phyloP scores from a whole-genome alignment of 106 monocot genomes.

The Dendrobium huoshanense region DNA sequence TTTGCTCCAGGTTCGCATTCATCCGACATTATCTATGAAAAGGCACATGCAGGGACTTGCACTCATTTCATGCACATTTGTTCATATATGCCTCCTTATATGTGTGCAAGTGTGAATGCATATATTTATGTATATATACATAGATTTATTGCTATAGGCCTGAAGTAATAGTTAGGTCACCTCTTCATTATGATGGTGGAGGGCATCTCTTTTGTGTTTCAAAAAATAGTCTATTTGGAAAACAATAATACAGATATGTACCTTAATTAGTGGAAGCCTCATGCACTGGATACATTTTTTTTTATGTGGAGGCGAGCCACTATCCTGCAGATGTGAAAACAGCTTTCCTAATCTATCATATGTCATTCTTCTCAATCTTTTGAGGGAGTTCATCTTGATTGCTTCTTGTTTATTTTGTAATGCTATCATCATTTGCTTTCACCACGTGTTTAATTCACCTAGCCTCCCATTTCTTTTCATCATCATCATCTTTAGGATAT shows the following conservation, averaged over 20 bases:
- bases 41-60: neutral
- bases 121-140: neutral
- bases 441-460: too few relatives aligned
- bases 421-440: too few relatives aligned
- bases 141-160: neutral
- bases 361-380: neutral
- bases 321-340: neutral
- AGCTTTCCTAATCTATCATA: neutral
- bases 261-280: neutral
- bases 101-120: too few relatives aligned
- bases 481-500: neutral
- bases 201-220: neutral
- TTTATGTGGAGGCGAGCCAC: neutral
- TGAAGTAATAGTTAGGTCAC: neutral
- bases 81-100: neutral
- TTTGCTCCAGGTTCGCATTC: slow-evolving; percentile 82
- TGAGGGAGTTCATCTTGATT: neutral
- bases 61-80: neutral
- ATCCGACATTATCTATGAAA: neutral
- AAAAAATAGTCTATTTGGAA: neutral
- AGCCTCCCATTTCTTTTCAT: neutral
- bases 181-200: neutral
- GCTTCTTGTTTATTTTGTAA: neutral
- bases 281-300: neutral
- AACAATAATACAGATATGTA: neutral